A percentile compares a stretch with the other conserved stretches of the same genome.
These are phyloP conservation scores for Pichia ethanolica DNA, from an alignment of 805 yeast species.

Conservation along the genomic window DNA sequence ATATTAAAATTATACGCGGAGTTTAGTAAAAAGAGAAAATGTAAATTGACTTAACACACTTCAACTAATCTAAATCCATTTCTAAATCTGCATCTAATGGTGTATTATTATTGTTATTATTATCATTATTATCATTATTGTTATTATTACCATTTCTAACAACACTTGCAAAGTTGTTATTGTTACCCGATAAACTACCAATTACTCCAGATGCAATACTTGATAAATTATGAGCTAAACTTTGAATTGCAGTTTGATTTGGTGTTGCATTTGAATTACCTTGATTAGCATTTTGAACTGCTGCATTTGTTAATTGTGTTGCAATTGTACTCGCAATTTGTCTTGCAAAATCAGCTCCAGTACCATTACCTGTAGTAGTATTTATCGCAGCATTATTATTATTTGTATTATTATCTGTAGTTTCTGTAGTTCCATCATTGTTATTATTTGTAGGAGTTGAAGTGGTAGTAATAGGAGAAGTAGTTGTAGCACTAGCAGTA, in stretches of 20 bases:
- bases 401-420: not conserved
- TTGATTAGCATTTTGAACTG: not conserved
- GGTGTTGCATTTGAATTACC: slow-evolving; percentile 2
- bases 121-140: not conserved
- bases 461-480: not conserved
- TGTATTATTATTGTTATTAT: not conserved
- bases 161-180: not conserved
- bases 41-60: not conserved
- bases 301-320: slow-evolving; percentile 5
- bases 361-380: not conserved
- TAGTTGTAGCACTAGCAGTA: not conserved
- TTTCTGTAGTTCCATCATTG: too few relatives aligned
- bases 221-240: slow-evolving; percentile 4
- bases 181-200: not conserved
- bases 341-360: slow-evolving; percentile 6
- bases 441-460: not conserved
- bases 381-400: too few relatives aligned
- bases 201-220: slow-evolving; percentile 2
- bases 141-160: not conserved
- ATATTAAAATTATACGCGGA: not conserved
- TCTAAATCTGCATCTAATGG: slow-evolving; percentile 4
- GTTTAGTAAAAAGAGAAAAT: too few relatives aligned
- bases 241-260: not conserved
- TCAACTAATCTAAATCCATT: slow-evolving; percentile 5
- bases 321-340: slow-evolving; percentile 9